These are phyloP conservation scores for Purpureocillium takamizusanense DNA, from an alignment of 2,329 filamentous ascomycete species.

Conservation along the genomic window DNA sequence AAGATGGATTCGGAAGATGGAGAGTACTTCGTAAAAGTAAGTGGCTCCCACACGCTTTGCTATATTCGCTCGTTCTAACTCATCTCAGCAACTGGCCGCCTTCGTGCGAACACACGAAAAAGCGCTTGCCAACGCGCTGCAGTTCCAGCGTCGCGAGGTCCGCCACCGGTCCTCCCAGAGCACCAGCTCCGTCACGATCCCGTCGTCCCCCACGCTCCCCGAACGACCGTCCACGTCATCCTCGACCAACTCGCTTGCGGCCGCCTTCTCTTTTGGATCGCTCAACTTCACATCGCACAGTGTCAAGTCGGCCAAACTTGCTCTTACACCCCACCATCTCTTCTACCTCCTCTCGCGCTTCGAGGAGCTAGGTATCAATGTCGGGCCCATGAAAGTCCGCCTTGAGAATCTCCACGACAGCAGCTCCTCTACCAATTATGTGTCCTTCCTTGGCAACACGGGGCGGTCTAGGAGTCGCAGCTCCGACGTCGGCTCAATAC, in stretches of 20 bases:
- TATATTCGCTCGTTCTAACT: slow-evolving; percentile 17
- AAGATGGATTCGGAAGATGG: slow-evolving; percentile 85
- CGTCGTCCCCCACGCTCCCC: slow-evolving; percentile 47
- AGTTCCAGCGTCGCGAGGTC: slow-evolving; percentile 63
- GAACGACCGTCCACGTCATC: slow-evolving; percentile 56
- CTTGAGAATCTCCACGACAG: slow-evolving; percentile 91
- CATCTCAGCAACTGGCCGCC: slow-evolving; percentile 76
- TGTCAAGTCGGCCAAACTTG: slow-evolving; percentile 83
- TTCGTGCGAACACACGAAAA: slow-evolving; percentile 98
- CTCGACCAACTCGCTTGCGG: slow-evolving; percentile 67
- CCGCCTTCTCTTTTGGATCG: slow-evolving; percentile 78
- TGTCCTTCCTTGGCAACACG: slow-evolving; percentile 78
- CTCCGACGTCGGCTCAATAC: slow-evolving; percentile 83
- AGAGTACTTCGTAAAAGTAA: slow-evolving; percentile 79
- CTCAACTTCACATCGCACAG: slow-evolving; percentile 77
- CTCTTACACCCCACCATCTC: slow-evolving; percentile 88
- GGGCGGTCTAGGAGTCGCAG: slow-evolving; percentile 70
- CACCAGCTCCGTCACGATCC: slow-evolving; percentile 47
- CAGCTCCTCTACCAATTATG: slow-evolving; percentile 80
- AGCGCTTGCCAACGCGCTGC: slow-evolving; percentile 88
- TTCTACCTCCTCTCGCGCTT: slow-evolving; percentile 95
- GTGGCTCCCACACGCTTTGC: slow-evolving; percentile 7
- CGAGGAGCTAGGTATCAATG: slow-evolving; percentile 81
- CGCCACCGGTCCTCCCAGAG: slow-evolving; percentile 63
- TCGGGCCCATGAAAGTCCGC: slow-evolving; percentile 93